phyloP scores from a whole-genome alignment of 2,329 filamentous ascomycete genomes.

The Trichoderma harzianum region DNA sequence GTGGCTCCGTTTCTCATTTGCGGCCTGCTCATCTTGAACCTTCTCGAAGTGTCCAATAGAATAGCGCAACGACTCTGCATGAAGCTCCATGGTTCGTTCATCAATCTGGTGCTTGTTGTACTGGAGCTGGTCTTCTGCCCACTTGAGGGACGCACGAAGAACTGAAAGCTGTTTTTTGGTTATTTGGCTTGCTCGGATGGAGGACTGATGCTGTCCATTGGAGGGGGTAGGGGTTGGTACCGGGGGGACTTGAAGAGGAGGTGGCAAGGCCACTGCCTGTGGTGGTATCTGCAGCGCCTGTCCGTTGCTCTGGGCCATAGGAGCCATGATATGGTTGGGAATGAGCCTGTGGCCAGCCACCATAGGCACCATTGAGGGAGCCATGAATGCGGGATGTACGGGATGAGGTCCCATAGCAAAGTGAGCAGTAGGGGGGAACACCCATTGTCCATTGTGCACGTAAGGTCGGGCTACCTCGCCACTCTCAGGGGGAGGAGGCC shows the following conservation, averaged over 20 bases:
- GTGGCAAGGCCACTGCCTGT: background rate
- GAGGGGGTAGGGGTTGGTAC: constrained; percentile 14
- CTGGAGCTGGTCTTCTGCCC: constrained; percentile 55
- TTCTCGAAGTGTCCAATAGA: constrained; percentile 51
- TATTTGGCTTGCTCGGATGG: constrained; percentile 59
- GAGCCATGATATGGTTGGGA: constrained; percentile 26
- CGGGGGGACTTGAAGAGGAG: background rate
- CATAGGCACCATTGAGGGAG: constrained; percentile 27
- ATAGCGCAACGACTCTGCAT: constrained; percentile 40
- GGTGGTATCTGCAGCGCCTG: constrained; percentile 19
- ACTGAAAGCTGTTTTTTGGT: constrained; percentile 55
- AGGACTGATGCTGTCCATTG: constrained; percentile 48
- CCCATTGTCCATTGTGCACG: constrained; percentile 43
- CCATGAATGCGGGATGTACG: constrained; percentile 28
- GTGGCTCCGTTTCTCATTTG: constrained; percentile 44
- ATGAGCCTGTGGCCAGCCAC: constrained; percentile 21
- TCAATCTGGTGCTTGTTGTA: constrained; percentile 64
- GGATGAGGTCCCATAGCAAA: constrained; percentile 30
- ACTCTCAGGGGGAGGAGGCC: constrained; percentile 41
- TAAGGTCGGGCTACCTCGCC: constrained; percentile 47
- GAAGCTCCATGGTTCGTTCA: constrained; percentile 47
- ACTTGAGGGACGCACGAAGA: constrained; percentile 52
- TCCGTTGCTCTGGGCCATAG: constrained; percentile 19
- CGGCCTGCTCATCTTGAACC: constrained; percentile 42
- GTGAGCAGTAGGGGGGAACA: constrained; percentile 33